Conservation (phyloP, 306 rosid species). For the Quercus engelmannii region DNA sequence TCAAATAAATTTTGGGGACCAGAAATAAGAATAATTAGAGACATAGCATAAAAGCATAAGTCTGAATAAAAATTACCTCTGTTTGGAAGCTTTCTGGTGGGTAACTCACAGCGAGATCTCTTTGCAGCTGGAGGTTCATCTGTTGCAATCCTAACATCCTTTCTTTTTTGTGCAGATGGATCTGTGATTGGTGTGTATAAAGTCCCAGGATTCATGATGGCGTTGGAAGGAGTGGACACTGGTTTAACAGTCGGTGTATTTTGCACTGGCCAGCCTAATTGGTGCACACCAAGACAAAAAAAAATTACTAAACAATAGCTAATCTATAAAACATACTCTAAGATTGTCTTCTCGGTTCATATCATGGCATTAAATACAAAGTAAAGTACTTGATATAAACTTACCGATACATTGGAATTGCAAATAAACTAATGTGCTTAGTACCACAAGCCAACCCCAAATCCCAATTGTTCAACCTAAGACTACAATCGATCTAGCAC, state of each 20-base stretch:
- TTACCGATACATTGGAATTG: too few species aligned
- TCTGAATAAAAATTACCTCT: conserved; percentile 33
- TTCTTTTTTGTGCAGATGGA: conserved; percentile 47
- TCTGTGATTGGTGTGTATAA: conserved; percentile 32
- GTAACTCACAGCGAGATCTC: conserved; percentile 39
- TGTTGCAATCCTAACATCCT: conserved; percentile 15
- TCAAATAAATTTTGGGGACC: not conserved
- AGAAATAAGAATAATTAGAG: not conserved
- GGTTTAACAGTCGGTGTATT: conserved; percentile 28
- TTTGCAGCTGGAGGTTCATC: conserved; percentile 49
- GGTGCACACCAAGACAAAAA: not conserved
- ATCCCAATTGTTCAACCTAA: too few species aligned
- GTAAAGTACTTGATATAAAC: not conserved
- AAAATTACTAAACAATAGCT: not conserved
- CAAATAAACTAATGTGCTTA: too few species aligned
- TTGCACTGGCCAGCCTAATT: conserved; percentile 32
- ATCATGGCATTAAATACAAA: not conserved
- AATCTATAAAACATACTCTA: not conserved
- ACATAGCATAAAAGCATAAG: conserved; percentile 10
- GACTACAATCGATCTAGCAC: too few species aligned
- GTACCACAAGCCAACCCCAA: too few species aligned
- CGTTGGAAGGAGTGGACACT: conserved; percentile 40
- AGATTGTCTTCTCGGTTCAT: not conserved
- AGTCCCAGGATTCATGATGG: conserved; percentile 34
- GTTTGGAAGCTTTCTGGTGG: conserved; percentile 24